Evolutionary conservation across 345 rosid genomes (phyloP), one percentile per base, ranked within the genome.

Genomic region (Zanthoxylum bungeanum): DNA sequence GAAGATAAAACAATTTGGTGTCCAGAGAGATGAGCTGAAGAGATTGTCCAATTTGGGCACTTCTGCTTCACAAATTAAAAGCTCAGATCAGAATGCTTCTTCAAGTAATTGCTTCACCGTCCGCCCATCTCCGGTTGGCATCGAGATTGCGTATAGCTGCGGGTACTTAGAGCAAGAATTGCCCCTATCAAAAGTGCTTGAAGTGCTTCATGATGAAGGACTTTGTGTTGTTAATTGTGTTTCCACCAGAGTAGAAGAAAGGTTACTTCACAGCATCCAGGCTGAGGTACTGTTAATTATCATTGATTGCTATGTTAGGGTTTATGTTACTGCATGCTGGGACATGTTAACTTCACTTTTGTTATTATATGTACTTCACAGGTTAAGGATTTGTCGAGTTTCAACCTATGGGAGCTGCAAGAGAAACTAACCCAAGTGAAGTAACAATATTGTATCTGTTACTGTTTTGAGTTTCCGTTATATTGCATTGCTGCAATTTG

Each of bases 121-220:
- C 68, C 73, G 69, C 28, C 86, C 71, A 21, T 67, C 78, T 50
- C 47, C 69, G 27, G 74, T 67, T 27, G 93, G 93, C 0, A 74
- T 85, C 4, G 93, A 91, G 84, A 77, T 93, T 14, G 64, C 79
- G 64, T 63, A 86, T 21, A 75, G 82, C 53, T 24, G 79, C 49
- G 68, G 64, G 25, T 47, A 77, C 49, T 56, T 74, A 8, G 84
- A 81, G 30, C 66, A 58, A 77, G 77, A 53, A 0, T 77, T 78
- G 14, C 78, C 79, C 17, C 69, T 91, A 30, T 89, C 98, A 31
- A 78, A 74, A 62, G 81, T 85, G 19, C 68, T 89, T 51, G 78
- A 79, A 56, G 74, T 81, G 36, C 64, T 87, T 62, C 76, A 76
- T 60, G 76, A 85, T 60, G 82, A 82, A 73, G 92, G 90, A 27